Evolutionary conservation across 108 stramenopile genomes (phyloP).

Genomic region (Aureococcus anophagefferens): DNA sequence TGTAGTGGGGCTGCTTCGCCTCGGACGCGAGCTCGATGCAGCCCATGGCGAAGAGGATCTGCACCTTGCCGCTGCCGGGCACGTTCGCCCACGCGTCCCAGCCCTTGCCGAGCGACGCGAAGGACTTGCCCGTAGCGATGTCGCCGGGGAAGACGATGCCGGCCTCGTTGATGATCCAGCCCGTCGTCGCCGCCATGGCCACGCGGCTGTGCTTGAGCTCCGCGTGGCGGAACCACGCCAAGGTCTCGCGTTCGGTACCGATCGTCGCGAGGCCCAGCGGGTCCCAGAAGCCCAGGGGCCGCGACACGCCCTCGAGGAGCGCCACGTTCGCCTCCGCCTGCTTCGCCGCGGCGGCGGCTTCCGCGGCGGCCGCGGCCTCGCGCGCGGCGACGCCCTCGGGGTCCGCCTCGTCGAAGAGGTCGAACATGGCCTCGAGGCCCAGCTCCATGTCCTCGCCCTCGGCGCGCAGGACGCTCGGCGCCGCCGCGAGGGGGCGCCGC

Average conservation of each 20-base stretch:
- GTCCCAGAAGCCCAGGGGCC: not conserved
- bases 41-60: not conserved
- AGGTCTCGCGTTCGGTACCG: not conserved
- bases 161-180: slow-evolving; percentile 30
- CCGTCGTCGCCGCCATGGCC: slow-evolving; percentile 38
- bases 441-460: not conserved
- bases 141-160: not conserved
- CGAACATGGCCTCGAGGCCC: not conserved
- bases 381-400: too few species aligned
- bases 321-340: not conserved
- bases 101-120: not conserved
- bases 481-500: too few species aligned
- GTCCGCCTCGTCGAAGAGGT: not conserved
- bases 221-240: slow-evolving; percentile 26
- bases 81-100: not conserved
- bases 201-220: slow-evolving; percentile 48
- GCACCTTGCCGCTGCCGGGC: not conserved
- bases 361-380: too few species aligned
- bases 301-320: not conserved
- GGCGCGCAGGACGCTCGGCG: not conserved
- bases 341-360: not conserved
- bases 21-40: not conserved
- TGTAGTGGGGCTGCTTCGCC: not conserved
- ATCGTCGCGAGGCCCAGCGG: not conserved
- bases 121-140: not conserved